Evolutionary conservation across 345 rosid genomes (phyloP), one percentile per base, ranked within the genome.

Genomic region (Hibiscus syriacus): DNA sequence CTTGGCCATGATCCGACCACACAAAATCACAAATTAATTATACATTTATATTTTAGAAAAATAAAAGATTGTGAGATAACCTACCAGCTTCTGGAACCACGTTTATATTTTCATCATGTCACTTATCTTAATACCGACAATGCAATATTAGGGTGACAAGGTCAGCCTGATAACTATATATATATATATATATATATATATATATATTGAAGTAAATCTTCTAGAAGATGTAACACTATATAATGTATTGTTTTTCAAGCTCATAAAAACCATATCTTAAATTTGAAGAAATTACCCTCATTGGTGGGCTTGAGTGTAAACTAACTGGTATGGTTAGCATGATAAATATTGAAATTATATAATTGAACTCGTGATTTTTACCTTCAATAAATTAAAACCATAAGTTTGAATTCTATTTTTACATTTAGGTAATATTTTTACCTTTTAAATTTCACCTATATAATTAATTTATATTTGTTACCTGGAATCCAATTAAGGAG

Each of bases 251-350:
- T 36, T 6, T 6, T 36, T 36, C 1, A 9, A 27, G 9, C 5
- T 39, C 14, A 4, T 4, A 0, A 20, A 48, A 29, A 17, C 32
- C 50, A 32, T 10, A 41, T 14, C 17, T 5, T 13, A 26, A 19
- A 20, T 69, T 41, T 53, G 76, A 50, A 72, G 52, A 71, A 74
- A 58, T 2, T 71, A 29, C 64, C 70, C 70, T 1, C 26, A 45
- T 30, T 43, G 26, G 19, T 13, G 5, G 55, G 16, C 29, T 64
- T 23, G 32, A 48, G 36, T 30, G 55, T 43, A 11, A 8, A 25
- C 45, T 39, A 64, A 5, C 54, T 10, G 27, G 2, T 10, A 10
- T 17, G 19, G 16, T 10, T 5, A 43, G 16, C 16, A 14, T 2
- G 48, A 43, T 13, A n/a, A 49, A 17, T 17, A 49, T 17, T 17